Evolutionary conservation across 805 yeast genomes (phyloP), one percentile per base, ranked within the genome.

Genomic region (Teunomyces gatunensis): DNA sequence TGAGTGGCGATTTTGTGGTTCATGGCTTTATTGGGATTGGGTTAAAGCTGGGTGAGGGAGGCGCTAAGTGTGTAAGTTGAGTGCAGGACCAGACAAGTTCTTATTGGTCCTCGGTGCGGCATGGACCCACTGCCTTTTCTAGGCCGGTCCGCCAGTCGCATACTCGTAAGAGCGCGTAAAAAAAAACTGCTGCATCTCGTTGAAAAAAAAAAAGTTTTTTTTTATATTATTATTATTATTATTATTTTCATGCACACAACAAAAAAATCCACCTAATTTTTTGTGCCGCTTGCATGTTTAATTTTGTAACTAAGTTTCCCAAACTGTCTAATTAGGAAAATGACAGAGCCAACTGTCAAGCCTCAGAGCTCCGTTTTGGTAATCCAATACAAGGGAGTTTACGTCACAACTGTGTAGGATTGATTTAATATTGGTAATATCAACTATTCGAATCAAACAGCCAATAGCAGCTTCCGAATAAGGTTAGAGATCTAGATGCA

Each of bases 201-300:
- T 18, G 27, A 35, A 35, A 17, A 12, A 34, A 35, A 35, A 18
- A 17, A 35, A 17, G 1, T 2, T 18, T 35, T 35, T 35, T 35
- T 12, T 34, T 12, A n/a, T n/a, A n/a, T n/a, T n/a, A 13, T 32
- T 7, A 13, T 13, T 32, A 21, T 21, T 21, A 21, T 21, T 21
- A 21, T 5, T 21, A 21, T 32, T n/a, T 32, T 15, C 18, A n/a
- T n/a, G 17, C 17, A 32, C 34, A 4, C 9, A 32, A 15, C 17
- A 32, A 32, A 32, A 13, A 32, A 13, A 32, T 32, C 7, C 10
- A 4, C 4, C 9, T 32, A 32, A 13, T 11, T 35, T 20, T 18
- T 35, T 35, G 23, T 9, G 39, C 39, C 39, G 39, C 39, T 35
- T 35, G 39, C 39, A 35, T 18, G 23, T 35, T 32, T 13, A 32